Conservation (phyloP, 495 filamentous ascomycete species). For the Pseudoneurospora amorphoporcata region DNA sequence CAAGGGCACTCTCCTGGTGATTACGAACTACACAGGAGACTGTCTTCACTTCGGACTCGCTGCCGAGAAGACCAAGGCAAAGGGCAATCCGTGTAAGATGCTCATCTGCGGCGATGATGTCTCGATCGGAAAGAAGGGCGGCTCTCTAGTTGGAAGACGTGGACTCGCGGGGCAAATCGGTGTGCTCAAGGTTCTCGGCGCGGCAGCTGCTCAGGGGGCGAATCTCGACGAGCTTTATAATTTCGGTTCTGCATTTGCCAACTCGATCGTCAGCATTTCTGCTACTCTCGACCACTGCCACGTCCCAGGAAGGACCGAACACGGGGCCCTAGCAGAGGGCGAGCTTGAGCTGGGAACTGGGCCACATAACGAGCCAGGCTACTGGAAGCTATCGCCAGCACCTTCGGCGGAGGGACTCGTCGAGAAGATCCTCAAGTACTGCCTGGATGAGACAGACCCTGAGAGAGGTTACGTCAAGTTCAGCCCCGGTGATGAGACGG, state of each 20-base stretch:
- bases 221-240: constrained; percentile 46
- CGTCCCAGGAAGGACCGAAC: constrained; percentile 48
- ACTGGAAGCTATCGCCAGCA: constrained; percentile 44
- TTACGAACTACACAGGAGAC: constrained; percentile 59
- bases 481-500: constrained; percentile 41
- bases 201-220: constrained; percentile 32
- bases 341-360: constrained; percentile 50
- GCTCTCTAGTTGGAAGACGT: constrained; percentile 45
- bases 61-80: constrained; percentile 48
- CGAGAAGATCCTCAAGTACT: constrained; percentile 41
- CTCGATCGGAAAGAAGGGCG: constrained; percentile 44
- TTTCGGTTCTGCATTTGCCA: constrained; percentile 43
- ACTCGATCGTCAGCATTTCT: constrained; percentile 48
- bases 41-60: constrained; percentile 55
- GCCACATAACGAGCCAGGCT: constrained; percentile 53
- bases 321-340: constrained; percentile 36
- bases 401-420: constrained; percentile 45
- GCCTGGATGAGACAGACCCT: constrained; percentile 44
- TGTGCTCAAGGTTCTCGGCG: constrained; percentile 31
- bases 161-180: constrained; percentile 46
- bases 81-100: constrained; percentile 43
- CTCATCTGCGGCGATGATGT: constrained; percentile 53
- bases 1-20: constrained; percentile 48
- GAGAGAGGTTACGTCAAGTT: constrained; percentile 51
- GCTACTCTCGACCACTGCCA: constrained; percentile 54